These are phyloP conservation scores for Tilletia indica DNA, from an alignment of 1,284 basidiomycete species.

Conservation along the genomic window DNA sequence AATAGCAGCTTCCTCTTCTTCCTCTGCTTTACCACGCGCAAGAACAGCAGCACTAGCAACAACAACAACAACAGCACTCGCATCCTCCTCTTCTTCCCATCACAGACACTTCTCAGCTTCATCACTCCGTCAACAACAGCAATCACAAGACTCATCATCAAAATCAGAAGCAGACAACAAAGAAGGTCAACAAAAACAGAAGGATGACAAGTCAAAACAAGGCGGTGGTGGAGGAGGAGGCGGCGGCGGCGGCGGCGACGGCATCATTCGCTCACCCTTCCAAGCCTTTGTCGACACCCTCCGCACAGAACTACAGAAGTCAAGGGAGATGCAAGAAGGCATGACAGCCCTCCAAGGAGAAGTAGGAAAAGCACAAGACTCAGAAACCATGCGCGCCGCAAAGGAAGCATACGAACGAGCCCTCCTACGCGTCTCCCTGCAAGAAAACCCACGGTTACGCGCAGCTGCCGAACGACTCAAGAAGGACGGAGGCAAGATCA, in stretches of 20 bases:
- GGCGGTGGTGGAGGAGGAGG: not conserved
- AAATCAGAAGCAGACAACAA: not conserved
- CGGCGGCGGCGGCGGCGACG: constrained; percentile 7
- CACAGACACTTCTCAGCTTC: too few species aligned
- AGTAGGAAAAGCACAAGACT: constrained; percentile 93
- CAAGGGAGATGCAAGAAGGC: constrained; percentile 89
- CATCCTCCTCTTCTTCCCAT: not conserved
- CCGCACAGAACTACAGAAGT: constrained; percentile 86
- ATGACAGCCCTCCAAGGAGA: constrained; percentile 96
- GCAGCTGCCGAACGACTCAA: constrained; percentile 87
- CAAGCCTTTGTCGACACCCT: constrained; percentile 93
- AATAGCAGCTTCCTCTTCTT: too few species aligned
- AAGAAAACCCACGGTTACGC: constrained; percentile 88
- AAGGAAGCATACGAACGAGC: constrained; percentile 88
- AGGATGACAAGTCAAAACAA: not conserved
- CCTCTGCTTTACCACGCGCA: not conserved
- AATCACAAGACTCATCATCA: not conserved
- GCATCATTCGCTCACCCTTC: constrained; percentile 69
- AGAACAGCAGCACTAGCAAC: not conserved
- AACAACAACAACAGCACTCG: not conserved
- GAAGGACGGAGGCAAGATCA: constrained; percentile 84
- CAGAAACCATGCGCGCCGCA: constrained; percentile 90
- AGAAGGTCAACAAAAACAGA: not conserved
- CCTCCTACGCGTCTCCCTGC: constrained; percentile 87
- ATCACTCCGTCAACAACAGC: not conserved